phyloP scores from a whole-genome alignment of 2,329 filamentous ascomycete species.

The Epichloe uncinata region DNA sequence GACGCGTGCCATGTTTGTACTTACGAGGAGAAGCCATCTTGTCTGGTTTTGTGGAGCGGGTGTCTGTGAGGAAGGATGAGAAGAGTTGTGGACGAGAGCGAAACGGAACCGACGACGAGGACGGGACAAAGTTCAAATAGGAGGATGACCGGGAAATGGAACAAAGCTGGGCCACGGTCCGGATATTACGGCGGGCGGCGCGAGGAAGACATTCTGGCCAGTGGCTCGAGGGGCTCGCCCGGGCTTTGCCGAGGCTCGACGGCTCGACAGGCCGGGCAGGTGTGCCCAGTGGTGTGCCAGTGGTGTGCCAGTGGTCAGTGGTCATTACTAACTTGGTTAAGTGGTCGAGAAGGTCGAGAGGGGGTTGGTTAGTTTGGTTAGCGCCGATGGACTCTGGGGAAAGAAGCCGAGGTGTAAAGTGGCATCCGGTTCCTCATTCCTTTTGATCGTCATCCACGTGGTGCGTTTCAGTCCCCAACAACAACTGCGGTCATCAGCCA shows the following conservation, averaged over 20 bases:
- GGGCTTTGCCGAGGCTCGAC: conserved; percentile 5
- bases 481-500: too few species aligned
- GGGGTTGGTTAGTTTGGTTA: too few species aligned
- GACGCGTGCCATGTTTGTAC: conserved; percentile 2
- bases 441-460: too few species aligned
- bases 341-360: too few species aligned
- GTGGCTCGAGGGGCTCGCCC: not conserved
- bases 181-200: too few species aligned
- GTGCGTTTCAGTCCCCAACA: too few species aligned
- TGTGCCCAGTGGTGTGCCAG: too few species aligned
- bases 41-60: not conserved
- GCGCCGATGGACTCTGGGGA: not conserved
- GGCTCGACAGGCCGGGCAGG: too few species aligned
- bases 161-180: too few species aligned
- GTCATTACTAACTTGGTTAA: too few species aligned
- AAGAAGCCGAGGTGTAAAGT: conserved; percentile 2
- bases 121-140: not conserved
- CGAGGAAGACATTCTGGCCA: not conserved
- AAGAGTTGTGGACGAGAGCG: not conserved
- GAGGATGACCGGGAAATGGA: not conserved
- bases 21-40: conserved; percentile 10
- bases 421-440: too few species aligned
- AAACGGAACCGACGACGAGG: not conserved
- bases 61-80: not conserved
- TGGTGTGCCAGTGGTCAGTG: too few species aligned